These are phyloP conservation scores for Elongisporangium undulatum DNA, from an alignment of 352 stramenopile species.

Conservation along the genomic window DNA sequence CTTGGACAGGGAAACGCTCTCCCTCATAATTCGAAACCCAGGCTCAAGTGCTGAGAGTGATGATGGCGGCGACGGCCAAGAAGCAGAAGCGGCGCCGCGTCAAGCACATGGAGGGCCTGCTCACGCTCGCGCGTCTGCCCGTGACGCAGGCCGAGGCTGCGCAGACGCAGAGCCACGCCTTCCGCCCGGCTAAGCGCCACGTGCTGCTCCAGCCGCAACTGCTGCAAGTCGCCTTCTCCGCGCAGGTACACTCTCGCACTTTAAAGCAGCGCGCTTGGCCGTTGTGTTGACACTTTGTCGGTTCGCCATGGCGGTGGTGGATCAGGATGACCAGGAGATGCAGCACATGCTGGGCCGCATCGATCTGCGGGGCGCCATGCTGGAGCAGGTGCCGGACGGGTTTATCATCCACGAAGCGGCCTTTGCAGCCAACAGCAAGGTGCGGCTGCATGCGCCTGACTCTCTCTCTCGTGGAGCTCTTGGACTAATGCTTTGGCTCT, in stretches of 20 bases:
- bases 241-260: slow-evolving; percentile 17
- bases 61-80: slow-evolving; percentile 24
- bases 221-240: slow-evolving; percentile 62
- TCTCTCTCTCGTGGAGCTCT: not conserved
- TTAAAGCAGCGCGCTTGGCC: not conserved
- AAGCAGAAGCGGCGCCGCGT: slow-evolving; percentile 57
- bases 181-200: slow-evolving; percentile 44
- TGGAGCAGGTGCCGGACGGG: slow-evolving; percentile 68
- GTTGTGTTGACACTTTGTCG: not conserved
- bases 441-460: slow-evolving; percentile 5
- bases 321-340: slow-evolving; percentile 69
- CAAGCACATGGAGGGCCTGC: slow-evolving; percentile 80
- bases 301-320: not conserved
- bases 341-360: slow-evolving; percentile 52
- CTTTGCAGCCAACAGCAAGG: slow-evolving; percentile 28
- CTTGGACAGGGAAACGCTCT: not conserved
- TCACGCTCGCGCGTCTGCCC: slow-evolving; percentile 50
- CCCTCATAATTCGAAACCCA: slow-evolving; percentile 2
- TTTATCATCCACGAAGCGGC: slow-evolving; percentile 67
- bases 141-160: slow-evolving; percentile 7
- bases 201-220: slow-evolving; percentile 68
- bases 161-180: slow-evolving; percentile 14
- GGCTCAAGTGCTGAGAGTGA: slow-evolving; percentile 6
- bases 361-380: slow-evolving; percentile 48
- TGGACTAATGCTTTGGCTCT: not conserved